Evolutionary conservation across 257 asterid species (phyloP), one percentile per base, ranked within the genome.

Genomic region (Jaltomata sinuosa): DNA sequence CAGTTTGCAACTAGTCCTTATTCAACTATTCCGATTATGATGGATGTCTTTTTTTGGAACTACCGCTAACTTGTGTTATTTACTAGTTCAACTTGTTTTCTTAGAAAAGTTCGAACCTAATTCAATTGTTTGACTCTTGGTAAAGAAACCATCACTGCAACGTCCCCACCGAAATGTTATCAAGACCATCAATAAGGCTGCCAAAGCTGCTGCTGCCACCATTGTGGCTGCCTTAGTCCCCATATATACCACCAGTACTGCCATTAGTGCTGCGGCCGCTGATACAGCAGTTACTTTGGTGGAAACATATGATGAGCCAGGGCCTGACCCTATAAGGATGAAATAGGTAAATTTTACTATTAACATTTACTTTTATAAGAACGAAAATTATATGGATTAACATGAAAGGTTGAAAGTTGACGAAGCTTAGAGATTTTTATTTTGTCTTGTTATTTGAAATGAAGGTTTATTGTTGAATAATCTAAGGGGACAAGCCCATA

Each of bases 301-400:
- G 93, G 89, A 78, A 82, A 93, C 89, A 95, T 89, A 92, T 89
- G 97, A 93, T 81, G 97, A 91, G 90, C 91, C 93, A 88, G 95
- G 88, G 87, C 93, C 94, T 84, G 90, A 89, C 93, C 99, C 97
- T 94, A 93, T 89, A 91, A 93, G 82, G 91, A 89, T 87, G 85
- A 93, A 91, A 91, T 91, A 91, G 92, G 92, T 91, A 86, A 89
- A 83, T 71, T 69, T 59, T 80, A 64, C 67, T 79, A 88, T 86
- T 83, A 83, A 87, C 69, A 82, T 87, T 87, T 87, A 87, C 72
- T 49, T 36, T 42, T 83, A 67, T 79, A 79, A 80, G 67, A 64
- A 85, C 21, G 64, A 55, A 76, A 59, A 71, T 62, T 67, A 61
- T 77, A 77, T 77, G 81, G 84, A 86, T 64, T 77, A 85, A 61